Evolutionary conservation across 2,329 filamentous ascomycete species (phyloP), one percentile per base, ranked within the genome.

Genomic region (Fusarium pseudoanthophilum): DNA sequence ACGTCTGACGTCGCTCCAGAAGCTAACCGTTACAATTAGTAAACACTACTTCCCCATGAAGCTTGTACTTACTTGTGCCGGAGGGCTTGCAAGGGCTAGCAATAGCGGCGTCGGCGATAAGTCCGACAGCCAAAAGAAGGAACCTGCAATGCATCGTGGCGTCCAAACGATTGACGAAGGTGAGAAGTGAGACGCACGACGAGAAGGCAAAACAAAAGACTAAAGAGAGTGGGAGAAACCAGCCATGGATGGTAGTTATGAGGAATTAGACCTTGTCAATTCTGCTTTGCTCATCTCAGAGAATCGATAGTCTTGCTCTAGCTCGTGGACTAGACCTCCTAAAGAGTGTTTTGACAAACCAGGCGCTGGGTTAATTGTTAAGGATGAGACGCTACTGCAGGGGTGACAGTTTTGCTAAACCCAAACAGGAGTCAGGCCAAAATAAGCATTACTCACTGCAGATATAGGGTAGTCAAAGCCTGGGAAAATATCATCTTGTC

Each of bases 231-330:
- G 3, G 9, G 2, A 16, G 45, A 11, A 30, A 16, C 16, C 26
- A 16, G 26, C 6, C 9, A 30, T 16, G n/a, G 20, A 30, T 8
- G 20, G 14, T 4, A 30, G 11, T 16, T 20, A 30, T 8, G 1
- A 48, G 16, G 3, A 5, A 21, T 20, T 7, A 28, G 18, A 7
- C 13, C 4, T 0, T 11, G 4, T 10, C 8, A 20, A 14, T 20
- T 45, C 13, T 20, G 18, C 16, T 46, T 18, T 7, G 11, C 5
- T 46, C 5, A 20, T 46, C 18, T 28, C 5, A 4, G 3, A 21
- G 13, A 21, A 21, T 15, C 24, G 24, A 28, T 21, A 15, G 26
- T 43, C 40, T 43, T 43, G 15, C n/a, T 24, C 40, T 10, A 43
- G n/a, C 0, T 43, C 5, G 15, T 43, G n/a, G 10, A 4, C 40